A percentile compares a stretch with the other conserved stretches of the same genome.
Conservation (phyloP, 2,329 filamentous ascomycete species). For the Nannizzia gypsea region DNA sequence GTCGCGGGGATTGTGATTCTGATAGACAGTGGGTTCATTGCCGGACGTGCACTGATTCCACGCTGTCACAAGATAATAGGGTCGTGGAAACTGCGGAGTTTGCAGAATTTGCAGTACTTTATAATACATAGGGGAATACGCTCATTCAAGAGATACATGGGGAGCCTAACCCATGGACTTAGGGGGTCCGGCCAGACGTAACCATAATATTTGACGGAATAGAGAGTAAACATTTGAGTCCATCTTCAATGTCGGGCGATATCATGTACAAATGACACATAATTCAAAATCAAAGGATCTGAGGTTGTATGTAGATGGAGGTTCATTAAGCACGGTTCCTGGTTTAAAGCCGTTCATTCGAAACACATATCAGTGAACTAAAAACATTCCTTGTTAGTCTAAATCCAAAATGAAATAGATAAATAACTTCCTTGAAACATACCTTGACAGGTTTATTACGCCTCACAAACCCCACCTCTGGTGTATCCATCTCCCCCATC, state of each 20-base stretch:
- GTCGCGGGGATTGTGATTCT: background rate
- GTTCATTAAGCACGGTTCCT: background rate
- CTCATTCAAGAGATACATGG: background rate
- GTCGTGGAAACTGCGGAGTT: background rate
- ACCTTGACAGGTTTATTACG: background rate
- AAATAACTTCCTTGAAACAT: background rate
- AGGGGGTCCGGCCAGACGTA: background rate
- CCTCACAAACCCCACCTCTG: background rate
- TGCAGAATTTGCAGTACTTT: background rate
- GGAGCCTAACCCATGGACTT: background rate
- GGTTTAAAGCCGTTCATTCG: background rate
- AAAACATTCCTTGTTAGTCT: background rate
- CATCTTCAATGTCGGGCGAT: background rate
- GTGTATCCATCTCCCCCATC: background rate
- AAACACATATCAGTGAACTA: background rate
- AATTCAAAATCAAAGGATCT: background rate
- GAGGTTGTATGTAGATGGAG: background rate
- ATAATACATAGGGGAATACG: background rate
- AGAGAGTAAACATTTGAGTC: background rate
- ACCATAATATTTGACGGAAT: background rate
- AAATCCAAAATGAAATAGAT: background rate
- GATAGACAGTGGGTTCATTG: background rate
- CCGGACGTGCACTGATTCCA: background rate
- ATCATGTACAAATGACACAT: background rate
- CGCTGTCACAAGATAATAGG: background rate